Evolutionary conservation across 257 asterid species (phyloP).

Genomic region (Gardenia jasminoides): DNA sequence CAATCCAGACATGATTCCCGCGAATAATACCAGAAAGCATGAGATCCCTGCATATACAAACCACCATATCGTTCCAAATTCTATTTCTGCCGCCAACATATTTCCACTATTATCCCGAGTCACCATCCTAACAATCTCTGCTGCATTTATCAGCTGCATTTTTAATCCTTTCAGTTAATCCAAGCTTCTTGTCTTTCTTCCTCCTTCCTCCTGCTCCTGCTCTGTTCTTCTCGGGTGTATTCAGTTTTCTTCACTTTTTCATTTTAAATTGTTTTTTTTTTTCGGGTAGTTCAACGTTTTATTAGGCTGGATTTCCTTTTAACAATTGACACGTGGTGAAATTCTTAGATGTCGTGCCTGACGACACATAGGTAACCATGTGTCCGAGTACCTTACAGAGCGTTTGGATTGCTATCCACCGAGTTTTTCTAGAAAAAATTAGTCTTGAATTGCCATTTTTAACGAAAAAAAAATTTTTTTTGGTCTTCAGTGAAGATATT

Average conservation of each 20-base stretch:
- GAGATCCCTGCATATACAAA: constrained; percentile 76
- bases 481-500: no score
- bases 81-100: constrained; percentile 61
- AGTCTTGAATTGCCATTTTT: no score
- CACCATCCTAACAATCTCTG: constrained; percentile 48
- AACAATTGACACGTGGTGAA: no score
- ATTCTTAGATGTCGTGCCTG: no score
- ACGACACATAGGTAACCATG: no score
- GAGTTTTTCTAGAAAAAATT: no score
- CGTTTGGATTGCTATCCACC: no score
- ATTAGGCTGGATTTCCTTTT: no score
- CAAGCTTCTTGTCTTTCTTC: not conserved
- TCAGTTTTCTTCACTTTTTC: not conserved
- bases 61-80: constrained; percentile 76
- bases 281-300: no score
- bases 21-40: constrained; percentile 71
- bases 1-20: constrained; percentile 92
- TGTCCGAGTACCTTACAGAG: no score
- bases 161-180: not conserved
- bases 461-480: no score
- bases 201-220: not conserved
- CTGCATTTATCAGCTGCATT: constrained; percentile 63
- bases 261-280: no score
- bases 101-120: constrained; percentile 25
- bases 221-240: not conserved